Percentiles rank a stretch among this genome's conserved stretches.
Conservation (phyloP, 768 basidiomycete species). For the Termitomyces sp. region DNA sequence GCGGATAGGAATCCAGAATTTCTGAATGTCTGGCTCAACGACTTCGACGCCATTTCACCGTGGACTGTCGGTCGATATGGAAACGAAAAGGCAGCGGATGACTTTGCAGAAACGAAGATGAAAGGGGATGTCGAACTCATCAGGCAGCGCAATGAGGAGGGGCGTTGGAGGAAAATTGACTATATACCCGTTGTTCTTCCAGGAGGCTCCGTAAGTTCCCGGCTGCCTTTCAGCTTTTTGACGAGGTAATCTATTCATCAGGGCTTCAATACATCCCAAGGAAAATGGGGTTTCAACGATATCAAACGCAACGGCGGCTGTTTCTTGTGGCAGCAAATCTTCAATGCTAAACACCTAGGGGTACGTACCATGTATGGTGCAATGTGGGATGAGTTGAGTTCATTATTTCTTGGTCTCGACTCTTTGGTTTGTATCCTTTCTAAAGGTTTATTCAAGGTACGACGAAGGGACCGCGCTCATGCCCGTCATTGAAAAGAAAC, state of each 20-base stretch:
- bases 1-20: constrained; percentile 66
- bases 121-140: constrained; percentile 61
- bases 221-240: constrained; percentile 3
- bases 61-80: constrained; percentile 77
- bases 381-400: constrained; percentile 80
- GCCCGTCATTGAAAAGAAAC: constrained; percentile 58
- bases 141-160: constrained; percentile 39
- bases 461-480: constrained; percentile 84
- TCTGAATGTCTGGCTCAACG: constrained; percentile 64
- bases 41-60: constrained; percentile 75
- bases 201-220: constrained; percentile 66
- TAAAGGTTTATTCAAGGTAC: constrained; percentile 40
- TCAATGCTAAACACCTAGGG: constrained; percentile 57
- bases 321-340: constrained; percentile 77
- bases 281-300: constrained; percentile 68
- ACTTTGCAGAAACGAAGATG: constrained; percentile 57
- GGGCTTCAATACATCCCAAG: constrained; percentile 69
- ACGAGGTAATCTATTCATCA: constrained; percentile 22
- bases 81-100: constrained; percentile 55
- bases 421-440: constrained; percentile 6
- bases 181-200: constrained; percentile 84
- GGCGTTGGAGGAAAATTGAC: constrained; percentile 48
- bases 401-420: constrained; percentile 2
- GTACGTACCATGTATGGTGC: constrained; percentile 70
- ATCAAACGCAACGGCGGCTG: constrained; percentile 68